These are phyloP conservation scores for Paramecium sexaurelia DNA, from an alignment of 73 alveolate species.

Conservation along the genomic window DNA sequence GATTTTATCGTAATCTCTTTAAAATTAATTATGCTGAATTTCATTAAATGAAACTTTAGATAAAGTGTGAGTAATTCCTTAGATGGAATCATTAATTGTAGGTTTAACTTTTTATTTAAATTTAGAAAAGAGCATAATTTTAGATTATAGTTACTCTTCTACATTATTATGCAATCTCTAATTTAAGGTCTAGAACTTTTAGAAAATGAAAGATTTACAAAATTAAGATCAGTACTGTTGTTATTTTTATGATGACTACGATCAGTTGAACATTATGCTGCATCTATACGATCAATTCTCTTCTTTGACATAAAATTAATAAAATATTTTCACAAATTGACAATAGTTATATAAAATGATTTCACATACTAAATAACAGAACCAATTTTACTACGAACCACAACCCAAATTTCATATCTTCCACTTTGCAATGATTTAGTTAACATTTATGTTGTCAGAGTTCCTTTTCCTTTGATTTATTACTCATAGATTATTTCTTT, in stretches of 20 bases:
- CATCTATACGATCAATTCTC: background rate
- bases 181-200: background rate
- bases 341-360: constrained; percentile 37
- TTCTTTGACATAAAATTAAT: background rate
- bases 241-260: constrained; percentile 25
- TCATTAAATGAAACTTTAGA: constrained; percentile 22
- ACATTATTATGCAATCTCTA: background rate
- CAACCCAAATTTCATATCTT: constrained; percentile 40
- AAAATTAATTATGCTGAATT: background rate
- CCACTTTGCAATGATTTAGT: constrained; percentile 30
- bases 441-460: background rate
- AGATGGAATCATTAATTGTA: background rate
- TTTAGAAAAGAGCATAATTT: background rate
- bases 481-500: background rate
- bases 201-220: background rate
- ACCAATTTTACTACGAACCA: constrained; percentile 30
- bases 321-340: background rate
- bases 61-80: background rate
- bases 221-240: background rate
- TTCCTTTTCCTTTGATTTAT: background rate
- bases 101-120: background rate
- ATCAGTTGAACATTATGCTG: constrained; percentile 4
- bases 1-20: constrained; percentile 8
- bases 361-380: constrained; percentile 5
- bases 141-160: background rate